Evolutionary conservation across 2,329 filamentous ascomycete genomes (phyloP).

Genomic region (Penicillium sp.): DNA sequence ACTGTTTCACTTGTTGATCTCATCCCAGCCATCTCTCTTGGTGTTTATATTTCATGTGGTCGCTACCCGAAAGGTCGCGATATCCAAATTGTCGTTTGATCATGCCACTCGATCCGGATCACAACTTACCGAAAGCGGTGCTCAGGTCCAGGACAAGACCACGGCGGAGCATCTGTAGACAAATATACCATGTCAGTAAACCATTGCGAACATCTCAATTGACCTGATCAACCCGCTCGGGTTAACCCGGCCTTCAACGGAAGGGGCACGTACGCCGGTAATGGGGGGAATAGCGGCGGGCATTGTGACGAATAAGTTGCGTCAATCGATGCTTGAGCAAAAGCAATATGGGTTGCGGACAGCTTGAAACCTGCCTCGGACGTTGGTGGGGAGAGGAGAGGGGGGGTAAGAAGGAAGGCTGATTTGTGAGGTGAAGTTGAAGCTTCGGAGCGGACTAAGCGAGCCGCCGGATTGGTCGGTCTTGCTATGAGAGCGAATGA

Average conservation of each 20-base stretch:
- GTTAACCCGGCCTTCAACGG: slow-evolving; percentile 19
- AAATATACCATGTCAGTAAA: slow-evolving; percentile 16
- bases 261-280: slow-evolving; percentile 46
- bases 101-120: slow-evolving; percentile 19
- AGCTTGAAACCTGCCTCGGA: slow-evolving; percentile 26
- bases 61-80: slow-evolving; percentile 3
- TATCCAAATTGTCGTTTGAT: slow-evolving; percentile 13
- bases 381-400: slow-evolving; percentile 25
- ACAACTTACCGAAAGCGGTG: slow-evolving; percentile 62
- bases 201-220: not conserved
- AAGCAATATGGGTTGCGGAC: slow-evolving; percentile 14
- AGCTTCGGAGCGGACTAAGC: slow-evolving; percentile 42
- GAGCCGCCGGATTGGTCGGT: slow-evolving; percentile 38
- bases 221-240: slow-evolving; percentile 19
- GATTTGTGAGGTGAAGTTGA: slow-evolving; percentile 34
- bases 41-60: not conserved
- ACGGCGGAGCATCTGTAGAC: slow-evolving; percentile 62
- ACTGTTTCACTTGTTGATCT: not conserved
- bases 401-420: slow-evolving; percentile 21
- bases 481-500: slow-evolving; percentile 6
- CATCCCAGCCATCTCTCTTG: not conserved
- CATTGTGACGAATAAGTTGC: slow-evolving; percentile 36
- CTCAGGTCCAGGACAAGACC: slow-evolving; percentile 66
- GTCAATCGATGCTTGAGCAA: slow-evolving; percentile 16
- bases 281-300: slow-evolving; percentile 46